Conservation (phyloP, 2,329 filamentous ascomycete genomes). For the Geosmithia putterillii region DNA sequence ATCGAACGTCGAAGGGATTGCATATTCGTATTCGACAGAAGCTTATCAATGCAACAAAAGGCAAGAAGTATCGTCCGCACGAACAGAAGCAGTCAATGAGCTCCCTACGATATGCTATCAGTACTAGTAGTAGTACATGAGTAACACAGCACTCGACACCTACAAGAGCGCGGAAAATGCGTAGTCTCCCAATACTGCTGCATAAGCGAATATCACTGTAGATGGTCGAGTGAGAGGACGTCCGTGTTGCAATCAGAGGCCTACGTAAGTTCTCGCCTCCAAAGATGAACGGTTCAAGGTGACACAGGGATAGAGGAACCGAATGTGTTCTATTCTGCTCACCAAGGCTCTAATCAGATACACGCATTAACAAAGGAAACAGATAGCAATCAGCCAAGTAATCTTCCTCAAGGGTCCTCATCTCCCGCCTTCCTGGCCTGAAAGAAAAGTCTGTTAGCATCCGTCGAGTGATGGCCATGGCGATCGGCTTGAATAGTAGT, state of each 20-base stretch:
- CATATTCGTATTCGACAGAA: too few relatives aligned
- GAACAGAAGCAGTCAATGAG: neutral
- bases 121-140: too few relatives aligned
- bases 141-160: neutral
- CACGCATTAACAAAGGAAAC: conserved; percentile 23
- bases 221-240: neutral
- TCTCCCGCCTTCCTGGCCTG: conserved; percentile 45
- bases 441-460: neutral
- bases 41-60: too few relatives aligned
- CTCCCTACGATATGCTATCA: too few relatives aligned
- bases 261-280: neutral
- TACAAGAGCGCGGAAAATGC: neutral
- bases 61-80: too few relatives aligned
- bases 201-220: neutral
- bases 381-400: neutral
- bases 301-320: neutral
- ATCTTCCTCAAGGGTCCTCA: conserved; percentile 29
- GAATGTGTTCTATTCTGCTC: conserved; percentile 1
- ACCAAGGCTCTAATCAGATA: neutral
- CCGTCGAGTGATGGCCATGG: neutral
- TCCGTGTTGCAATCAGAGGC: neutral
- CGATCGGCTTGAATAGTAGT: neutral
- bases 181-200: neutral
- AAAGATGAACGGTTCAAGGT: neutral
- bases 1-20: too few relatives aligned